phyloP scores from a whole-genome alignment of 305 asterid genomes.

The Fraxinus xanthoxyloides region DNA sequence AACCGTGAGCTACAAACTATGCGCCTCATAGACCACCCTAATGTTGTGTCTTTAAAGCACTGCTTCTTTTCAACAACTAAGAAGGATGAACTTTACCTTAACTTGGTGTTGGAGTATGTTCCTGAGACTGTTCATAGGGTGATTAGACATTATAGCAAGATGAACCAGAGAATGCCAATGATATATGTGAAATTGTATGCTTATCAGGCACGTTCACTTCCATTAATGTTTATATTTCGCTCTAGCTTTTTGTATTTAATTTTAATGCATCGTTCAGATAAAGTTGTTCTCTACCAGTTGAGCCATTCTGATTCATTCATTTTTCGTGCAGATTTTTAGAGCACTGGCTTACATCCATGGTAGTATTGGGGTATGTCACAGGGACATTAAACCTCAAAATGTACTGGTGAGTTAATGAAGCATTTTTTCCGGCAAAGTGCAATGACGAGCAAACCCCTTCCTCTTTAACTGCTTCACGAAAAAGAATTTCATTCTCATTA shows the following conservation, averaged over 20 bases:
- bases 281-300: neutral
- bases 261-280: neutral
- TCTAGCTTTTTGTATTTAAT: neutral
- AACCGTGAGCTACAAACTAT: slow-evolving; percentile 83
- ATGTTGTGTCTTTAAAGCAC: slow-evolving; percentile 62
- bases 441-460: neutral
- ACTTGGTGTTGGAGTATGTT: slow-evolving; percentile 79
- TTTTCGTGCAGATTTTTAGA: slow-evolving; percentile 56
- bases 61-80: slow-evolving; percentile 80
- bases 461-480: neutral
- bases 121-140: slow-evolving; percentile 86
- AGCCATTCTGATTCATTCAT: neutral
- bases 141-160: slow-evolving; percentile 70
- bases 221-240: neutral
- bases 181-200: slow-evolving; percentile 73
- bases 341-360: slow-evolving; percentile 74
- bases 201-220: slow-evolving; percentile 48
- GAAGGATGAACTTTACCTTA: slow-evolving; percentile 72
- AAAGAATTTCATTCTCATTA: neutral
- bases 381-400: slow-evolving; percentile 88
- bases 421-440: neutral
- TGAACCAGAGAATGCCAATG: slow-evolving; percentile 81
- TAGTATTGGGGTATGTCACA: slow-evolving; percentile 81
- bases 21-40: slow-evolving; percentile 83
- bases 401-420: slow-evolving; percentile 13